phyloP scores from a whole-genome alignment of 257 asterid genomes.

The Prunella vulgaris region DNA sequence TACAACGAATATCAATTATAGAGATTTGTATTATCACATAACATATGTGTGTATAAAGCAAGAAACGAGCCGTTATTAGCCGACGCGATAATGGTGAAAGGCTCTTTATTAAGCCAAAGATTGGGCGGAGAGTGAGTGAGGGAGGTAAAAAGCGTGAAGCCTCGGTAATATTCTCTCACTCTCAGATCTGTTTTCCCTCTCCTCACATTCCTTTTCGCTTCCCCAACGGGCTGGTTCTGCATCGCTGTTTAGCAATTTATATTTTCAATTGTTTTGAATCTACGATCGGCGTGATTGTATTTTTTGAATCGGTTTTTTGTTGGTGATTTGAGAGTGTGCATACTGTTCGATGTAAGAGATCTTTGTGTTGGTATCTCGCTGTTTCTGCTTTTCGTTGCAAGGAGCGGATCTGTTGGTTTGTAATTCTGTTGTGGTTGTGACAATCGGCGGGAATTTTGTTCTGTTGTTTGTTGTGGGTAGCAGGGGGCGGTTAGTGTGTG shows the following conservation, averaged over 20 bases:
- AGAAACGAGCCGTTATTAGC: constrained; percentile 18
- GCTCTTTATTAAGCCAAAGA: constrained; percentile 4
- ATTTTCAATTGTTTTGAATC: constrained; percentile 8
- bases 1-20: background rate
- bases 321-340: background rate
- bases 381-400: constrained; percentile 17
- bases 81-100: constrained; percentile 14
- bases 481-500: constrained; percentile 5
- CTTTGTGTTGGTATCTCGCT: constrained; percentile 13
- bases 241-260: too few species aligned
- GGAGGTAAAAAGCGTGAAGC: constrained; percentile 17
- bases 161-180: constrained; percentile 4
- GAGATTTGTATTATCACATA: background rate
- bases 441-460: background rate
- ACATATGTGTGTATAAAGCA: background rate
- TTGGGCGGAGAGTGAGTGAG: constrained; percentile 14
- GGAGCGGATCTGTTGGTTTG: constrained; percentile 33
- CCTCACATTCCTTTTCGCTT: background rate
- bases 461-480: background rate
- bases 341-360: constrained; percentile 16
- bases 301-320: background rate
- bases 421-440: background rate
- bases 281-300: constrained; percentile 22
- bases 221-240: too few species aligned
- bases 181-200: constrained; percentile 18